Evolutionary conservation across 176 grass and related monocot genomes (phyloP).

Genomic region (Triticum timopheevii): DNA sequence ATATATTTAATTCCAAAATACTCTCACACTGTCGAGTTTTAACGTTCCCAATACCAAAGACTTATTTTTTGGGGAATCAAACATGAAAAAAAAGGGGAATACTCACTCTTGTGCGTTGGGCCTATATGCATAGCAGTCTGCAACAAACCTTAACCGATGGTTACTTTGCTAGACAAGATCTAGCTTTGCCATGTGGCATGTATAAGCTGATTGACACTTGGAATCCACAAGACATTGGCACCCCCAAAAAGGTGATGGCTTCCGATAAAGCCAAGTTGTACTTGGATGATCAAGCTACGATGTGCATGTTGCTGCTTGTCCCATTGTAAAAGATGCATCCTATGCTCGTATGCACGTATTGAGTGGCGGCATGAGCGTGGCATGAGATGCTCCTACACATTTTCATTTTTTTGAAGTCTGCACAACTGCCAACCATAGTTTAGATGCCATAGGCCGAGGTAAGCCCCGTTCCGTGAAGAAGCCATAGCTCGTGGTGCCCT

Average conservation of each 20-base stretch:
- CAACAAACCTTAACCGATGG: not conserved
- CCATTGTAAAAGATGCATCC: slow-evolving; percentile 9
- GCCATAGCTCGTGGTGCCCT: not conserved
- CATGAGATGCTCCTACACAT: not conserved
- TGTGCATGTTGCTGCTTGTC: not conserved
- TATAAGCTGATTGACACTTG: slow-evolving; percentile 38
- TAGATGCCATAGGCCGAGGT: too few relatives aligned
- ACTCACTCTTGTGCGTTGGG: not conserved
- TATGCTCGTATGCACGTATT: slow-evolving; percentile 1
- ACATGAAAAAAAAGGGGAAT: slow-evolving; percentile 14
- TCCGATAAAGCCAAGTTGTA: not conserved
- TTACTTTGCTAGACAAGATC: not conserved
- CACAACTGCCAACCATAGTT: not conserved
- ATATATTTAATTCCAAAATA: not conserved
- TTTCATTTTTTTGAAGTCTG: not conserved
- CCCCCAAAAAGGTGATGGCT: not conserved
- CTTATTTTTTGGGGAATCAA: not conserved
- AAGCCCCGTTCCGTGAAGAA: not conserved
- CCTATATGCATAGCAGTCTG: not conserved
- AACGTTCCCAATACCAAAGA: not conserved
- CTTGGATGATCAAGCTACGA: not conserved
- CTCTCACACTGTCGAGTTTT: not conserved
- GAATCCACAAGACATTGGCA: slow-evolving; percentile 22
- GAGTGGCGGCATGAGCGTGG: not conserved
- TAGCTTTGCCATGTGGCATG: not conserved